Evolutionary conservation across 179 eudicot species (phyloP).

Genomic region (Drosera spatulata): DNA sequence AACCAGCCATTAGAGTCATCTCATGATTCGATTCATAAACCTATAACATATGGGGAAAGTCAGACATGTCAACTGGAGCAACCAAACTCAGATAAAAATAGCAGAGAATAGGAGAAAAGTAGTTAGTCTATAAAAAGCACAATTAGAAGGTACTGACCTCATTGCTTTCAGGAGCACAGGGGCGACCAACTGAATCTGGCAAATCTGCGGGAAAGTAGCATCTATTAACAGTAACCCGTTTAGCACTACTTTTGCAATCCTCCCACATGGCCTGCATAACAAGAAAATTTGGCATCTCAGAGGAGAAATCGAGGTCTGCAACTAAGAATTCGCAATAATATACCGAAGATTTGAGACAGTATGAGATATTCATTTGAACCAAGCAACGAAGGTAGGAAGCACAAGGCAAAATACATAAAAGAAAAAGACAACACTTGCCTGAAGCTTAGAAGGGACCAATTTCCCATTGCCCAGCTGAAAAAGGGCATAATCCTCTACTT

Average conservation of each 20-base stretch:
- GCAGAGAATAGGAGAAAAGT: too few species aligned
- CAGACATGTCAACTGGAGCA: not conserved
- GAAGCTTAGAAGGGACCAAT: constrained; percentile 61
- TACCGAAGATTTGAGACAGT: not conserved
- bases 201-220: constrained; percentile 89
- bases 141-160: constrained; percentile 43
- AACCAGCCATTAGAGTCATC: constrained; percentile 42
- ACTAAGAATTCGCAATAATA: constrained; percentile 1
- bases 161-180: constrained; percentile 73
- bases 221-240: constrained; percentile 52
- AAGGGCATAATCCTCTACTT: constrained; percentile 61
- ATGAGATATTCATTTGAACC: not conserved
- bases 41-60: constrained; percentile 18
- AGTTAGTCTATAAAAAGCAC: not conserved
- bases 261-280: constrained; percentile 92
- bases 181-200: constrained; percentile 87
- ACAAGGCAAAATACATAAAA: not conserved
- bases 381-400: not conserved
- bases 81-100: not conserved
- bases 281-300: not conserved
- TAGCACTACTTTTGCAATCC: constrained; percentile 49
- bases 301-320: not conserved
- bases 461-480: constrained; percentile 30
- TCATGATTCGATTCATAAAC: constrained; percentile 80
- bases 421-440: constrained; percentile 33